Percentiles rank a stretch among this genome's conserved stretches.
Conservation (phyloP, 1,284 basidiomycete species). For the Austroboletus novae-zelandiae region DNA sequence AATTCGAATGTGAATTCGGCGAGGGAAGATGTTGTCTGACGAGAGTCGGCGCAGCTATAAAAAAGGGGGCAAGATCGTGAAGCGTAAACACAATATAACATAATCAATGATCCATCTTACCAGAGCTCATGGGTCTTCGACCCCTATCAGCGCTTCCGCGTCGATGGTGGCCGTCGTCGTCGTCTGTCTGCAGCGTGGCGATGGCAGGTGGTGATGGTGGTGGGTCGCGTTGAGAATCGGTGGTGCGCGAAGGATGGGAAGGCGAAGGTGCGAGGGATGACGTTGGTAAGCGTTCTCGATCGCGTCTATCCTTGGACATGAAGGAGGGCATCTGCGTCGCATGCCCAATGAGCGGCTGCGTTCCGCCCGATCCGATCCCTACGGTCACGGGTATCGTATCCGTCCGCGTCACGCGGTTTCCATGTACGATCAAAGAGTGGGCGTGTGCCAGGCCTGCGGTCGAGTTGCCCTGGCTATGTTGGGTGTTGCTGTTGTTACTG, state of each 20-base stretch:
- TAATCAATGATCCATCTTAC: slow-evolving; percentile 12
- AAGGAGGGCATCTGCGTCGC: slow-evolving; percentile 22
- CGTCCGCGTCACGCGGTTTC: slow-evolving; percentile 22
- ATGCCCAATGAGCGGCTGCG: slow-evolving; percentile 26
- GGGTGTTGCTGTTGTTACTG: background rate
- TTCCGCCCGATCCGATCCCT: slow-evolving; percentile 25
- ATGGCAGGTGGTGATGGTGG: slow-evolving; percentile 32
- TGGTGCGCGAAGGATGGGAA: slow-evolving; percentile 10
- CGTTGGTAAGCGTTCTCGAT: slow-evolving; percentile 26
- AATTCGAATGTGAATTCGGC: slow-evolving; percentile 22
- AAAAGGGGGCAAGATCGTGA: background rate
- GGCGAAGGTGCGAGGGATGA: slow-evolving; percentile 24
- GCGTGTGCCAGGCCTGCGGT: slow-evolving; percentile 13
- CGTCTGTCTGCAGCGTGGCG: slow-evolving; percentile 29
- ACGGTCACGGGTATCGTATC: slow-evolving; percentile 28
- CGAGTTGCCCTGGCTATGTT: slow-evolving; percentile 5
- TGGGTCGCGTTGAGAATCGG: slow-evolving; percentile 22
- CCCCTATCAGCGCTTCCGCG: slow-evolving; percentile 18
- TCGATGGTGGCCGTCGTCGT: slow-evolving; percentile 22
- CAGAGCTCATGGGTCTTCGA: slow-evolving; percentile 27
- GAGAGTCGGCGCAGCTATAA: slow-evolving; percentile 15
- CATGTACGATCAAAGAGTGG: slow-evolving; percentile 22
- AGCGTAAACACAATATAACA: background rate
- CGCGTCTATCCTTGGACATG: slow-evolving; percentile 29
- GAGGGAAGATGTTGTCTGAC: slow-evolving; percentile 23